Base-by-base conservation (phyloP, 164 flowering plant species). In the Magnolia sinica region DNA sequence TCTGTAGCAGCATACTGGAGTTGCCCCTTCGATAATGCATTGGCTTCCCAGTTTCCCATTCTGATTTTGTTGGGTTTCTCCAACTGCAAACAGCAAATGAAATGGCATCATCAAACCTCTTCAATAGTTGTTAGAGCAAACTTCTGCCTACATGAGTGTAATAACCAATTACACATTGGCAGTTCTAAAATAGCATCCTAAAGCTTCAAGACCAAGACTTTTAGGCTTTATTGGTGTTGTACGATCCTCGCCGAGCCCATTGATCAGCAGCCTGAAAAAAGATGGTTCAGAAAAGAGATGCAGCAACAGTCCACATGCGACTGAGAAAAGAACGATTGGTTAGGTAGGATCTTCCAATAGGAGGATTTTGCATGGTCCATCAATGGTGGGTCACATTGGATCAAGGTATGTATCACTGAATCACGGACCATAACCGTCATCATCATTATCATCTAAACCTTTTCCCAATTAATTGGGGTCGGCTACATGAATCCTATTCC, bases 41-140 rank as follows among this genome's bases (percentile, higher is more conserved):
- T 20, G 29, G 77, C 85, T 81, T 94, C 97, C 98, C 98, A 94
- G 78, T 94, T 90, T 78, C 98, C 95, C 22, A 87, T 71, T 78
- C 88, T 87, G 64, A 90, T 85, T 69, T 72, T 86, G 7, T 80
- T 76, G 11, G 89, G 88, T 81, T 94, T 92, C 64, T 76, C 81
- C 69, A 93, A 86, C 98, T 93, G 88, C 50, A 74, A 73, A 66
- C 64, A 58, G 37, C 58, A 63, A 66, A 22, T 24, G 13, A 76
- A 27, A 61, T 61, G 67, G 24, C 13, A 61, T 61, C 19, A 73
- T 13, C 13, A 27, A 68, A 27, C 71, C 14, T 10, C 49, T 68
- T 31, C 7, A 37, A 37, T 37, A 20, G 11, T 29, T 65, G 20
- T 1, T 13, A 1, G 65, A 24, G 37, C 24, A 24, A 20, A 20